A percentile compares a stretch with the other conserved stretches of the same genome.
phyloP scores from a whole-genome alignment of 2,329 filamentous ascomycete genomes.

The Aureobasidium mangrovei region DNA sequence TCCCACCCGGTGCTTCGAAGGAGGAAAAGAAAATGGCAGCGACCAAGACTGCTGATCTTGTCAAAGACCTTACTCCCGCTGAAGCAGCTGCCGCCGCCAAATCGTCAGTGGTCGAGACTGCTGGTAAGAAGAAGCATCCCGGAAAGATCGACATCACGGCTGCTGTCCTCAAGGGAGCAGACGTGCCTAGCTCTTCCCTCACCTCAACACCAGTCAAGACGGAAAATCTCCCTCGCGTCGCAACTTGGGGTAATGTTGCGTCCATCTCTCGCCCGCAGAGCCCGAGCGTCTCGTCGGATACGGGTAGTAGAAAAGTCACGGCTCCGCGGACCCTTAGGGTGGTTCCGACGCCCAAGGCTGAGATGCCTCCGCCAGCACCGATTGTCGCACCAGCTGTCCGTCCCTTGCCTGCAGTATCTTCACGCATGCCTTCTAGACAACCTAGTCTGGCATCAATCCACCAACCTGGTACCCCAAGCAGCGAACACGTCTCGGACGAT shows the following conservation, averaged over 20 bases:
- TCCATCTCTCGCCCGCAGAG: slow-evolving; percentile 46
- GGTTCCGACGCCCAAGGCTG: slow-evolving; percentile 56
- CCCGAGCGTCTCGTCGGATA: slow-evolving; percentile 39
- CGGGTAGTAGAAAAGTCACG: slow-evolving; percentile 35
- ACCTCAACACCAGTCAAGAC: slow-evolving; percentile 18
- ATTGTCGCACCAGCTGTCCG: slow-evolving; percentile 30
- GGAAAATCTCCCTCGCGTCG: slow-evolving; percentile 19
- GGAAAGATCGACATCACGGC: slow-evolving; percentile 41
- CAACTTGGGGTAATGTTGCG: background rate
- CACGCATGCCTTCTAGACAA: slow-evolving; percentile 41
- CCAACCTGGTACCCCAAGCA: slow-evolving; percentile 62
- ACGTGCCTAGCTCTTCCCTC: slow-evolving; percentile 12
- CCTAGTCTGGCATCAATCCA: slow-evolving; percentile 50
- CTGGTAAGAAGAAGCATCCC: slow-evolving; percentile 31
- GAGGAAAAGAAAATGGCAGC: background rate
- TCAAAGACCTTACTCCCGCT: slow-evolving; percentile 3
- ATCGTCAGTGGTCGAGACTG: slow-evolving; percentile 5
- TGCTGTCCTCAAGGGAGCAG: slow-evolving; percentile 24
- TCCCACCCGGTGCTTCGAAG: slow-evolving; percentile 12
- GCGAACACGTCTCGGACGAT: slow-evolving; percentile 68
- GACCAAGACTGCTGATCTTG: slow-evolving; percentile 4
- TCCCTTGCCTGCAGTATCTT: slow-evolving; percentile 23
- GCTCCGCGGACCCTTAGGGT: slow-evolving; percentile 61
- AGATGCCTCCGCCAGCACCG: slow-evolving; percentile 39
- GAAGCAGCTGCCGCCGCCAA: slow-evolving; percentile 5